phyloP scores from a whole-genome alignment of 176 grass and related monocot genomes.

The Juncus effusus region DNA sequence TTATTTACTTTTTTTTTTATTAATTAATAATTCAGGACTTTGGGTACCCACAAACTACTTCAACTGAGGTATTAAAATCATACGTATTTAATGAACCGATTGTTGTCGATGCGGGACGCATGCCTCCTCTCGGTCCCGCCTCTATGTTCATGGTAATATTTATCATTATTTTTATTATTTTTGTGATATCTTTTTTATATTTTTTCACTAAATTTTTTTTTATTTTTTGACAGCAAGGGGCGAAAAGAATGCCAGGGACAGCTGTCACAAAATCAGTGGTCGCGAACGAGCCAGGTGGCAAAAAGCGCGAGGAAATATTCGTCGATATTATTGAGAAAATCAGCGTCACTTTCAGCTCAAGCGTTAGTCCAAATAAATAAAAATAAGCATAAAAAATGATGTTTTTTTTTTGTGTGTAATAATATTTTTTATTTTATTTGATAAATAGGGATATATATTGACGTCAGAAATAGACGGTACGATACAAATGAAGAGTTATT shows the following conservation, averaged over 20 bases:
- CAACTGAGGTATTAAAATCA: constrained; percentile 90
- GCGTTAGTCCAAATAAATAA: constrained; percentile 46
- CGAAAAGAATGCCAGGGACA: constrained; percentile 94
- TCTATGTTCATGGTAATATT: constrained; percentile 95
- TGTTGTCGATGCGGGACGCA: constrained; percentile 78
- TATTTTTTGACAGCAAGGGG: constrained; percentile 81
- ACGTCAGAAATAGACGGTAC: constrained; percentile 99
- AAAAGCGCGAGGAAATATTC: constrained; percentile 98
- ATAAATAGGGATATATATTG: constrained; percentile 86
- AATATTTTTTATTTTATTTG: constrained; percentile 13
- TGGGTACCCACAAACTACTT: constrained; percentile 95
- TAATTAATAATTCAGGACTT: constrained; percentile 64
- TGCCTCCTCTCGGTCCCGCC: constrained; percentile 91
- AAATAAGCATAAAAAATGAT: not conserved
- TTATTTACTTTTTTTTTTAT: too few species aligned
- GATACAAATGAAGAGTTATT: constrained; percentile 99
- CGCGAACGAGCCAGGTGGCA: constrained; percentile 80
- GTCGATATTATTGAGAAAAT: constrained; percentile 99
- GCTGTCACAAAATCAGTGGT: constrained; percentile 99
- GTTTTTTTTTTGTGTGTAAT: constrained; percentile 7
- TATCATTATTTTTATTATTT: constrained; percentile 12
- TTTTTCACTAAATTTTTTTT: not conserved
- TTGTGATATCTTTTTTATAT: not conserved
- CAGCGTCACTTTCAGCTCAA: constrained; percentile 99
- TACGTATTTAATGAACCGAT: constrained; percentile 99